Evolutionary conservation across 345 rosid species (phyloP).

Genomic region (Cardiospermum halicacabum): DNA sequence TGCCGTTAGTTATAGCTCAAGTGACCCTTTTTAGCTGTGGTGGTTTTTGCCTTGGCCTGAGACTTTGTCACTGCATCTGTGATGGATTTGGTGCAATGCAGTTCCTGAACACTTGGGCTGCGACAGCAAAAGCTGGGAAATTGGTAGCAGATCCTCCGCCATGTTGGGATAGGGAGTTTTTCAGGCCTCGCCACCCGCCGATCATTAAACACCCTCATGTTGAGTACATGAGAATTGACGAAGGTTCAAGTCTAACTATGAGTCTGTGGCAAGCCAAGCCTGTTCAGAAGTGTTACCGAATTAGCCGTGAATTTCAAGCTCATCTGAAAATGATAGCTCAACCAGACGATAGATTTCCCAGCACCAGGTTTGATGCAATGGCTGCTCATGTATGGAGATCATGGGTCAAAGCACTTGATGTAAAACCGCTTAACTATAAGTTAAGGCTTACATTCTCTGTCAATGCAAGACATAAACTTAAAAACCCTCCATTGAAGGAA

Average conservation of each 20-base stretch:
- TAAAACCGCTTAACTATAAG: conserved; percentile 55
- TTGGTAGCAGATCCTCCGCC: conserved; percentile 55
- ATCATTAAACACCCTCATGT: conserved; percentile 48
- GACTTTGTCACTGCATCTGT: conserved; percentile 87
- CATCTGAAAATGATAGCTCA: conserved; percentile 57
- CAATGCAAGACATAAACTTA: conserved; percentile 64
- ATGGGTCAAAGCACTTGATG: conserved; percentile 88
- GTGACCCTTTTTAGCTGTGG: conserved; percentile 76
- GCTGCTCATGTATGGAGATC: conserved; percentile 93
- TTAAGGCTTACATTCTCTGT: conserved; percentile 87
- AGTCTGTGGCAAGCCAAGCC: conserved; percentile 66
- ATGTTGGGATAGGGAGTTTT: conserved; percentile 67
- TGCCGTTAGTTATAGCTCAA: conserved; percentile 85
- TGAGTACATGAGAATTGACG: conserved; percentile 71
- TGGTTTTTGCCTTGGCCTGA: conserved; percentile 76
- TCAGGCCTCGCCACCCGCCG: conserved; percentile 69
- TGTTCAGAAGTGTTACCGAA: conserved; percentile 64
- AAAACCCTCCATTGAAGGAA: conserved; percentile 44
- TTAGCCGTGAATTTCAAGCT: conserved; percentile 62
- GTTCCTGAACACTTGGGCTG: conserved; percentile 76
- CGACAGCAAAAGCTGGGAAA: conserved; percentile 51
- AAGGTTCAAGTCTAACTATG: conserved; percentile 58
- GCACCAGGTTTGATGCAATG: conserved; percentile 76
- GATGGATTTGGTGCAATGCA: conserved; percentile 97
- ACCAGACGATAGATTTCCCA: conserved; percentile 30